Percentiles rank a stretch among this genome's conserved stretches.
Conservation (phyloP, 331 rosid genomes). For the Stylosanthes scabra region DNA sequence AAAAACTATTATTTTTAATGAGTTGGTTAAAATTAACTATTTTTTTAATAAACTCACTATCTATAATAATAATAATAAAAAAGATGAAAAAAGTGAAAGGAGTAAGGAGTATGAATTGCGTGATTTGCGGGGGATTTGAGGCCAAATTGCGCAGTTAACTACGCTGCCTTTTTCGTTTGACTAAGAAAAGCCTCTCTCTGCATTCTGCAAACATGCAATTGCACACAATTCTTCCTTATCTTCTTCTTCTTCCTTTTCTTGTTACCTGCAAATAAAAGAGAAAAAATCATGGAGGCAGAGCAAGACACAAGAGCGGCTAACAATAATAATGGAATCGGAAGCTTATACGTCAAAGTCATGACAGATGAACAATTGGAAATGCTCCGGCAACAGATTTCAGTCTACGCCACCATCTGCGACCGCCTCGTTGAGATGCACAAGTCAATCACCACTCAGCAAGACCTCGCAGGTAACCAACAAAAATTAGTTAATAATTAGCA, state of each 20-base stretch:
- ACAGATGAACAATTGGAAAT: conserved; percentile 80
- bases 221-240: not conserved
- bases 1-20: too few species aligned
- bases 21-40: too few species aligned
- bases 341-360: conserved; percentile 68
- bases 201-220: conserved; percentile 14
- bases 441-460: conserved; percentile 63
- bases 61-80: too few species aligned
- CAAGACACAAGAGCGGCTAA: conserved; percentile 1
- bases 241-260: too few species aligned
- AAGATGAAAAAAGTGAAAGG: not conserved
- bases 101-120: conserved; percentile 1
- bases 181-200: not conserved
- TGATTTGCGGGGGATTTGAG: conserved; percentile 34
- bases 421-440: conserved; percentile 82
- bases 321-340: conserved; percentile 42
- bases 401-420: conserved; percentile 70
- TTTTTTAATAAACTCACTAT: too few species aligned
- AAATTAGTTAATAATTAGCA: too few species aligned
- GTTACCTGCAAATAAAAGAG: not conserved
- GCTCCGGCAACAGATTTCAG: conserved; percentile 70
- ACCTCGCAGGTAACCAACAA: conserved; percentile 74
- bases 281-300: conserved; percentile 30
- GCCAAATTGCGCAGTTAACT: conserved; percentile 36
- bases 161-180: conserved; percentile 27